A percentile compares a stretch with the other conserved stretches of the same genome.
Conservation (phyloP, 768 basidiomycete genomes). For the Mycena rosella region DNA sequence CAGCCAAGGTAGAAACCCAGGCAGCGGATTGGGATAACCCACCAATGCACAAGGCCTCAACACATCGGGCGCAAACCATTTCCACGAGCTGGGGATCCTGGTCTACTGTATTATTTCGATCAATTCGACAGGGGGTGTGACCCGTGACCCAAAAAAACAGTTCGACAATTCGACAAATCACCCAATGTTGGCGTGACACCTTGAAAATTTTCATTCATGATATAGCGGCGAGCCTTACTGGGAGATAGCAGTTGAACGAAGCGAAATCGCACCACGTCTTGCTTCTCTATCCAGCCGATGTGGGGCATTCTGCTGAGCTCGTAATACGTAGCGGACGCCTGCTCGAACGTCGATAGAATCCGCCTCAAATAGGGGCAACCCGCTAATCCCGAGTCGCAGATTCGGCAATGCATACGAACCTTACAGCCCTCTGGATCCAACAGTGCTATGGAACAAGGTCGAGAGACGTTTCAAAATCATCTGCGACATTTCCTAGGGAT, state of each 20-base stretch:
- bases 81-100: slow-evolving; percentile 1
- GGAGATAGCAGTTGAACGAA: slow-evolving; percentile 6
- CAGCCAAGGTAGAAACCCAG: slow-evolving; percentile 11
- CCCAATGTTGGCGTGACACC: too few relatives aligned
- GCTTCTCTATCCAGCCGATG: slow-evolving; percentile 23
- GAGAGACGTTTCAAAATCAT: neutral
- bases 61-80: slow-evolving; percentile 4
- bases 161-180: too few relatives aligned
- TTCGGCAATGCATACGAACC: too few relatives aligned
- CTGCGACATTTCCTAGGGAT: neutral
- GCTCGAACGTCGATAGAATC: too few relatives aligned
- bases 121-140: neutral
- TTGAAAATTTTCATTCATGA: slow-evolving; percentile 1
- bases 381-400: too few relatives aligned
- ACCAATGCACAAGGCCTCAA: neutral
- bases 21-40: neutral
- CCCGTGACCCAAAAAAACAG: too few relatives aligned
- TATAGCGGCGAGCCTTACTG: neutral
- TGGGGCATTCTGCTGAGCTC: slow-evolving; percentile 9
- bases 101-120: too few relatives aligned
- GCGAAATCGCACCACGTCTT: slow-evolving; percentile 5
- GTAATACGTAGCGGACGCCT: slow-evolving; percentile 11
- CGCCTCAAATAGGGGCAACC: neutral
- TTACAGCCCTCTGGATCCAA: too few relatives aligned
- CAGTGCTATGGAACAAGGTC: neutral